Evolutionary conservation across 2,329 filamentous ascomycete genomes (phyloP).

Genomic region (Lasiodiplodia gonubiensis): DNA sequence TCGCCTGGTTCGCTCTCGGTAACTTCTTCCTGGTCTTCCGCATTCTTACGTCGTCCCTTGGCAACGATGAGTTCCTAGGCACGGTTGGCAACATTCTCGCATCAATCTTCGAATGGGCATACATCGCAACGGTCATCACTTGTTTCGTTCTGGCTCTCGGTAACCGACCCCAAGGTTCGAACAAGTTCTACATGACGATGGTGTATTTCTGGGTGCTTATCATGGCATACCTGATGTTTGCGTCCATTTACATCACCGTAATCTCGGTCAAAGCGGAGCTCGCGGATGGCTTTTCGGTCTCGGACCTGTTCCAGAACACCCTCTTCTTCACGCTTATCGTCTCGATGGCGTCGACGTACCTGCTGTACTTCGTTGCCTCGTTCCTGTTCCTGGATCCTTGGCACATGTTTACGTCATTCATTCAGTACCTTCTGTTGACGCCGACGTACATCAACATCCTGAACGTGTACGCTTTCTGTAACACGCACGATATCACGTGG

Average conservation of each 20-base stretch:
- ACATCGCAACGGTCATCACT: conserved; percentile 86
- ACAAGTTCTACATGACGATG: conserved; percentile 93
- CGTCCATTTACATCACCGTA: conserved; percentile 92
- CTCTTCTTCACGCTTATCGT: conserved; percentile 94
- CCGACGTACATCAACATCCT: conserved; percentile 98
- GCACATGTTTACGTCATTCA: conserved; percentile 96
- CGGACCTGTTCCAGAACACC: conserved; percentile 79
- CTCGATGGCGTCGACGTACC: conserved; percentile 87
- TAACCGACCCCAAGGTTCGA: conserved; percentile 92
- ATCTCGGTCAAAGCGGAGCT: conserved; percentile 79
- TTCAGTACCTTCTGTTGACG: conserved; percentile 93
- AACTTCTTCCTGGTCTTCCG: conserved; percentile 99
- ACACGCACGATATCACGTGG: conserved; percentile 97
- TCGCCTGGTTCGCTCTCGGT: conserved; percentile 96
- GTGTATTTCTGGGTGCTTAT: conserved; percentile 98
- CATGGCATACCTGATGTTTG: conserved; percentile 95
- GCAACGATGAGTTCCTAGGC: conserved; percentile 71
- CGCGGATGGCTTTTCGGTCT: conserved; percentile 67
- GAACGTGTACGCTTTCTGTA: conserved; percentile 99
- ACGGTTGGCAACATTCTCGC: conserved; percentile 79
- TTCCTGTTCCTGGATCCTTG: conserved; percentile 97
- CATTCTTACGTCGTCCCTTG: conserved; percentile 88
- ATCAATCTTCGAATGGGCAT: conserved; percentile 94
- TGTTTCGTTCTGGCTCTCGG: conserved; percentile 95
- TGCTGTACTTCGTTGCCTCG: conserved; percentile 90